A percentile compares a stretch with the other conserved stretches of the same genome.
phyloP scores from a whole-genome alignment of 257 asterid species.

The Solanum arcanum region DNA sequence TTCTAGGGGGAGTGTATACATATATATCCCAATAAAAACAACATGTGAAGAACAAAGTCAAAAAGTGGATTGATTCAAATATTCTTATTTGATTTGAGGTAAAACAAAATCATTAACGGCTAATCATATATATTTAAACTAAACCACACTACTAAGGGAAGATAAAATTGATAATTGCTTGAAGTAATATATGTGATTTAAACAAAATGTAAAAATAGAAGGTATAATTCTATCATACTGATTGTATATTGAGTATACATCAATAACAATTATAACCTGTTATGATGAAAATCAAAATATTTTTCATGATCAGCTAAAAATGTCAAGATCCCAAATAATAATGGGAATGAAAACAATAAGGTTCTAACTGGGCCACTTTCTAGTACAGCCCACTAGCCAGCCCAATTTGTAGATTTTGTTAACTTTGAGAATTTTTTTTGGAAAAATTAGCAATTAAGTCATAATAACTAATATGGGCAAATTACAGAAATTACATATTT shows the following conservation, averaged over 20 bases:
- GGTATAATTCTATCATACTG: neutral
- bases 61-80: neutral
- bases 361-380: neutral
- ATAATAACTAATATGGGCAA: no score
- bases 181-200: neutral
- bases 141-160: neutral
- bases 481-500: no score
- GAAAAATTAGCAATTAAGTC: no score
- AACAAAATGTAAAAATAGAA: neutral
- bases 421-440: no score
- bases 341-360: no score
- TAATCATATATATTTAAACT: neutral
- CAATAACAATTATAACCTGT: neutral
- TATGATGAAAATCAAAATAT: no score
- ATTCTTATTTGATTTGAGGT: neutral
- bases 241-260: neutral
- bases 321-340: no score
- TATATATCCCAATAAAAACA: neutral
- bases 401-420: neutral
- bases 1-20: neutral
- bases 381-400: neutral
- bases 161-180: neutral
- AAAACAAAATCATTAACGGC: neutral
- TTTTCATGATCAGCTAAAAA: neutral
- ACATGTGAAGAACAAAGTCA: neutral